These are phyloP conservation scores for Periconia digitata DNA, from an alignment of 2,329 filamentous ascomycete species.

Conservation along the genomic window DNA sequence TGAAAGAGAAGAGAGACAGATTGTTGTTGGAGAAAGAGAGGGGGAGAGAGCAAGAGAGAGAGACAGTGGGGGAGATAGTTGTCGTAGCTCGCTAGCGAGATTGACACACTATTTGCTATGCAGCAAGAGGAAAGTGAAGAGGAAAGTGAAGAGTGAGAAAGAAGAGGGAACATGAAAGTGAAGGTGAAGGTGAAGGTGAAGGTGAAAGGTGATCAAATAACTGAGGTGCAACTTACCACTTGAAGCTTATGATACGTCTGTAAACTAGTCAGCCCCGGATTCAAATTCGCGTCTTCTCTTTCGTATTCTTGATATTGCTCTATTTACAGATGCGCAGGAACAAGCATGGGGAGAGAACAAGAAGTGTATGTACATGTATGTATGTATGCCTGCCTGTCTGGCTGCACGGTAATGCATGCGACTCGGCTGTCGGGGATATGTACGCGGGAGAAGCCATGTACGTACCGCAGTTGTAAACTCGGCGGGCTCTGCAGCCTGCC, in stretches of 20 bases:
- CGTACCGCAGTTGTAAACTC: constrained; percentile 57
- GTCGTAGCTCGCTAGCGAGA: not conserved
- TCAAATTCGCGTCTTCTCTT: too few relatives aligned
- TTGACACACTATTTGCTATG: not conserved
- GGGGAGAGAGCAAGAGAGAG: constrained; percentile 3
- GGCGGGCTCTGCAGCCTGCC: constrained; percentile 56
- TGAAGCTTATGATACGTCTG: constrained; percentile 73
- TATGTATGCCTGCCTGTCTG: too few relatives aligned
- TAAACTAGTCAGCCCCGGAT: constrained; percentile 25
- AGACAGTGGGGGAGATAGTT: constrained; percentile 8
- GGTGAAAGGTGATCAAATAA: too few relatives aligned
- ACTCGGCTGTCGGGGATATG: not conserved
- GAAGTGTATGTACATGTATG: not conserved
- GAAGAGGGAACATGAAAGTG: not conserved
- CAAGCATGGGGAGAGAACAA: too few relatives aligned
- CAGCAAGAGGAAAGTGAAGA: constrained; percentile 1
- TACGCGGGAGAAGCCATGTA: constrained; percentile 23
- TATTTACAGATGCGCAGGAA: too few relatives aligned
- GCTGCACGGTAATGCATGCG: too few relatives aligned
- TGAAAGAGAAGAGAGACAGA: not conserved
- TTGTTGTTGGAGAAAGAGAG: not conserved
- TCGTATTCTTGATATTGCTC: too few relatives aligned
- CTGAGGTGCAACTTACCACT: constrained; percentile 60
- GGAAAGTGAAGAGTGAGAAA: constrained; percentile 9
- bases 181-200: constrained; percentile 12